Conservation (phyloP, 1,284 basidiomycete genomes). For the Sporisorium scitamineum region DNA sequence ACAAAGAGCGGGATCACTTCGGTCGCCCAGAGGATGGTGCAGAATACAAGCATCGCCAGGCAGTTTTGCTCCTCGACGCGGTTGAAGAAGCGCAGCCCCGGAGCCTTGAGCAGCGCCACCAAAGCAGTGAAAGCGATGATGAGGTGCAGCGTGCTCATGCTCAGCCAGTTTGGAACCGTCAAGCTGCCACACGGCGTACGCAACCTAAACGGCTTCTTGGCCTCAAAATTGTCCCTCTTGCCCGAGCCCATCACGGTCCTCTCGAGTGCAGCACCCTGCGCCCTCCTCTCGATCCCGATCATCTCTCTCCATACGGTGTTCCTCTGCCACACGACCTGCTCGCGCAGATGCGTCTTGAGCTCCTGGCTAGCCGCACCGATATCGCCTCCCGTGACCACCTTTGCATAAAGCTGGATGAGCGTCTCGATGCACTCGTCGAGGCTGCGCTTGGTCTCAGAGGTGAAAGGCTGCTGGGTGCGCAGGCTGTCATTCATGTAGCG, state of each 20-base stretch:
- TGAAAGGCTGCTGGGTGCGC: conserved; percentile 71
- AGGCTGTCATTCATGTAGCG: conserved; percentile 82
- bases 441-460: conserved; percentile 74
- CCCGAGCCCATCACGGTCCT: conserved; percentile 56
- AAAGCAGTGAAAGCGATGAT: conserved; percentile 59
- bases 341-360: conserved; percentile 87
- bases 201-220: conserved; percentile 53
- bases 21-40: conserved; percentile 94
- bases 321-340: conserved; percentile 89
- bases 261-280: conserved; percentile 67
- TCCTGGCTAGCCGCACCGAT: conserved; percentile 80
- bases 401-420: conserved; percentile 83
- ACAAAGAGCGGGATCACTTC: conserved; percentile 98
- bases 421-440: conserved; percentile 76
- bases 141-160: conserved; percentile 65
- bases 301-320: conserved; percentile 98
- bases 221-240: conserved; percentile 36
- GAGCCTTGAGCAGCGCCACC: conserved; percentile 62
- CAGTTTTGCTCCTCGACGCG: conserved; percentile 87
- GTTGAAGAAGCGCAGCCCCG: conserved; percentile 70
- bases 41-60: conserved; percentile 88
- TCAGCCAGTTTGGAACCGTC: conserved; percentile 58
- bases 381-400: conserved; percentile 86
- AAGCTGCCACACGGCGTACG: conserved; percentile 58
- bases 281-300: conserved; percentile 84